Evolutionary conservation across 352 stramenopile genomes (phyloP).

Genomic region (Pythium coloratum): DNA sequence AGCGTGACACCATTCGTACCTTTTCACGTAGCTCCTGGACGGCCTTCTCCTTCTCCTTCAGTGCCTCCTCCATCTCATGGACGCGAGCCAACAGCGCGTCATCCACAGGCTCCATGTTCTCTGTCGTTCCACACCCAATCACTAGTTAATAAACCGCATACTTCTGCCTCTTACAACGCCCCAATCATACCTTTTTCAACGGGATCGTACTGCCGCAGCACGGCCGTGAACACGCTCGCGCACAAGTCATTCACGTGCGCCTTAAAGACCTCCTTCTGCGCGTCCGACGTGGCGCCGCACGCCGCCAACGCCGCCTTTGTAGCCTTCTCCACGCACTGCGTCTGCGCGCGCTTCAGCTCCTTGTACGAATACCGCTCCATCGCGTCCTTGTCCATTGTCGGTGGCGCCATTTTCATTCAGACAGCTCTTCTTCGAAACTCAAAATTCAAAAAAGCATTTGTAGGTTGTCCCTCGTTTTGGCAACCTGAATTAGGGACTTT

Average conservation of each 20-base stretch:
- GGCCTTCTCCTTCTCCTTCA: constrained; percentile 52
- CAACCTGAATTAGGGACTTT: not conserved
- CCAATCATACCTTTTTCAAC: constrained; percentile 45
- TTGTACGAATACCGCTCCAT: constrained; percentile 66
- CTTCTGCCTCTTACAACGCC: not conserved
- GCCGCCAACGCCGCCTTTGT: constrained; percentile 45
- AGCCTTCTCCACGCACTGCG: constrained; percentile 60
- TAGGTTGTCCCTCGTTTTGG: constrained; percentile 9
- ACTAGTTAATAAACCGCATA: not conserved
- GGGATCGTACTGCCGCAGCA: constrained; percentile 71
- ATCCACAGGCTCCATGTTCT: constrained; percentile 66
- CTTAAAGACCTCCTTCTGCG: constrained; percentile 73
- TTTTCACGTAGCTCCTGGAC: constrained; percentile 62
- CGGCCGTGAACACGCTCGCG: constrained; percentile 66
- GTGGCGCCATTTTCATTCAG: constrained; percentile 16
- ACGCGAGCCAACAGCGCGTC: constrained; percentile 40
- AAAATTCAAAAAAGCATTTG: constrained; percentile 19
- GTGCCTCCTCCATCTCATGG: constrained; percentile 44
- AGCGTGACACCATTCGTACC: constrained; percentile 24
- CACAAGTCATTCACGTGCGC: constrained; percentile 76
- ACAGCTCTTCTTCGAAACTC: not conserved
- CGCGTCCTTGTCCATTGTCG: constrained; percentile 9
- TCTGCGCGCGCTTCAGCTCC: constrained; percentile 79
- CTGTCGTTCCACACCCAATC: constrained; percentile 24
- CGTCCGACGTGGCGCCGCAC: constrained; percentile 46